A percentile compares a stretch with the other conserved stretches of the same genome.
Conservation (phyloP, 345 rosid species). For the Citrus hindsii region DNA sequence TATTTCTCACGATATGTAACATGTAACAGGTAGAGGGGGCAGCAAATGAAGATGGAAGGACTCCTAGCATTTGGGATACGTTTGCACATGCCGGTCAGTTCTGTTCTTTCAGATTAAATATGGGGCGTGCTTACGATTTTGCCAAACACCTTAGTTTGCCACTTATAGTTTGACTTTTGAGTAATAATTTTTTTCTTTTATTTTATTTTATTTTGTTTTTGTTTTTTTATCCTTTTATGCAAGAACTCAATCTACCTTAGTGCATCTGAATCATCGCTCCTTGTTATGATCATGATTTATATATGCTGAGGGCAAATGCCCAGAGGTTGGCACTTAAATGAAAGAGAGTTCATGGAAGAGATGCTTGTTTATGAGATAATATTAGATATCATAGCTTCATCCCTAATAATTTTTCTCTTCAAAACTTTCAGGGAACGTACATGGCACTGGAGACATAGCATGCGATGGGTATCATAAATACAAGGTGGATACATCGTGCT, state of each 20-base stretch:
- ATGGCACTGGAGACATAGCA: slow-evolving; percentile 46
- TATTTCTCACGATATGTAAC: background rate
- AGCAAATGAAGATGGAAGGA: slow-evolving; percentile 44
- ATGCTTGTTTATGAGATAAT: background rate
- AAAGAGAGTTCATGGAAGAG: background rate
- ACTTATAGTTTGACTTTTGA: background rate
- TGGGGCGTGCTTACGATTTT: background rate
- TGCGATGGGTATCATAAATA: slow-evolving; percentile 59
- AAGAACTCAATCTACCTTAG: background rate
- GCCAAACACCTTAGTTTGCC: background rate
- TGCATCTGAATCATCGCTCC: background rate
- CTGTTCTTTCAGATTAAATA: background rate
- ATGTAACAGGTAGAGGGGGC: slow-evolving; percentile 39
- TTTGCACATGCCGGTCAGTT: slow-evolving; percentile 29
- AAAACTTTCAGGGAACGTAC: slow-evolving; percentile 29
- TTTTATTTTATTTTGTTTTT: too few relatives aligned
- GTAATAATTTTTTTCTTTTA: too few relatives aligned
- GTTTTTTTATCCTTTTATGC: background rate
- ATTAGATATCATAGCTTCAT: background rate
- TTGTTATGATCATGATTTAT: background rate
- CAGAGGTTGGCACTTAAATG: background rate
- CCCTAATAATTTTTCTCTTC: background rate
- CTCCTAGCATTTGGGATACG: slow-evolving; percentile 43
- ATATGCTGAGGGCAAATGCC: background rate
- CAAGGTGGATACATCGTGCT: slow-evolving; percentile 36